These are phyloP conservation scores for Kwoniella dejecticola DNA, from an alignment of 768 basidiomycete species.

Conservation along the genomic window DNA sequence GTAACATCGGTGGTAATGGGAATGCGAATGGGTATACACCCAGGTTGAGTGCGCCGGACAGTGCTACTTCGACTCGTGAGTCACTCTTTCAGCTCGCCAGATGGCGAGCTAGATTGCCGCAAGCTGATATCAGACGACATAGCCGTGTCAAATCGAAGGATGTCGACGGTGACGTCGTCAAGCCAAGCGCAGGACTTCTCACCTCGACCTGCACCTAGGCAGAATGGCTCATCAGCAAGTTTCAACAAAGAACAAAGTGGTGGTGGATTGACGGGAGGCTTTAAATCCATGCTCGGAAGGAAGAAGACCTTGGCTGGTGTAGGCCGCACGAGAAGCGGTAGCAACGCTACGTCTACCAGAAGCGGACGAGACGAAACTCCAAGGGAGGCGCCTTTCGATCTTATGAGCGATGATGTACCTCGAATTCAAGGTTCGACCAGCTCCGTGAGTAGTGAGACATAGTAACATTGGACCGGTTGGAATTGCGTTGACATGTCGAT, in stretches of 20 bases:
- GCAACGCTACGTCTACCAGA: slow-evolving; percentile 41
- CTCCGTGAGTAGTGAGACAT: slow-evolving; percentile 11
- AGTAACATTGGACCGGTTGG: neutral
- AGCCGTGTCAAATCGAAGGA: slow-evolving; percentile 31
- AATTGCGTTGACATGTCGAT: neutral
- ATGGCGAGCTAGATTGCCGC: too few species aligned
- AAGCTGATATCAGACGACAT: too few species aligned
- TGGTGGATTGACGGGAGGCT: slow-evolving; percentile 34
- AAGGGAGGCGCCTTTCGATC: slow-evolving; percentile 24
- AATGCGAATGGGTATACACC: slow-evolving; percentile 5
- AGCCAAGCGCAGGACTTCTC: slow-evolving; percentile 36
- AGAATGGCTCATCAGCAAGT: slow-evolving; percentile 38
- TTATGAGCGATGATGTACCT: slow-evolving; percentile 37
- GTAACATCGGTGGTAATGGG: slow-evolving; percentile 27
- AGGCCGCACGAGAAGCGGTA: slow-evolving; percentile 36
- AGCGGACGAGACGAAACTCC: slow-evolving; percentile 23
- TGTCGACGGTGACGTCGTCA: slow-evolving; percentile 28
- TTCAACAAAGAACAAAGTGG: slow-evolving; percentile 11
- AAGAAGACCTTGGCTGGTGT: slow-evolving; percentile 31
- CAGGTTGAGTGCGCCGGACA: slow-evolving; percentile 10
- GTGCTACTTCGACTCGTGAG: slow-evolving; percentile 37
- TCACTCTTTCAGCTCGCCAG: neutral
- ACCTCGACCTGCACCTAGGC: slow-evolving; percentile 29
- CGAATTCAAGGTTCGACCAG: slow-evolving; percentile 17
- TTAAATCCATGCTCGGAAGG: slow-evolving; percentile 44